phyloP scores from a whole-genome alignment of 2,329 filamentous ascomycete genomes.

The Cladosporium sp. region DNA sequence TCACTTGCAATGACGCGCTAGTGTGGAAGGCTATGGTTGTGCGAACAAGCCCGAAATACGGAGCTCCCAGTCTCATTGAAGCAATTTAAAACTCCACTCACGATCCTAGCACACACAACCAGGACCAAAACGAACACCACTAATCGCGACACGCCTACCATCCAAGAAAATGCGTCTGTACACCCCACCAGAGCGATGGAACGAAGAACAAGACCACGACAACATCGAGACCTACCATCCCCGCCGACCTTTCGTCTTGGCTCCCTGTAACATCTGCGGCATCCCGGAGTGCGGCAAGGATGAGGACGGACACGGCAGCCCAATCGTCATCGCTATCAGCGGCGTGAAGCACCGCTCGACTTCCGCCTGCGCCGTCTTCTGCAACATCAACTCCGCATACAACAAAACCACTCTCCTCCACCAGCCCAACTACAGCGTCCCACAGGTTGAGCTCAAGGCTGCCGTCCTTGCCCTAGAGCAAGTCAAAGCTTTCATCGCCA shows the following conservation, averaged over 20 bases:
- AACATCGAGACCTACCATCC: neutral
- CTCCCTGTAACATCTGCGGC: neutral
- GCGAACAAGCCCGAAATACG: neutral
- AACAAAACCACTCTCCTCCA: conserved; percentile 25
- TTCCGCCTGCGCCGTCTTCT: conserved; percentile 29
- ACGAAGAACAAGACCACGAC: neutral
- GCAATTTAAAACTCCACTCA: no score
- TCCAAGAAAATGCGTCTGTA: neutral
- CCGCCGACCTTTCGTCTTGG: neutral
- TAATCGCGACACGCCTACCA: no score
- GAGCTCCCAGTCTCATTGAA: neutral
- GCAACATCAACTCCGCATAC: conserved; percentile 2
- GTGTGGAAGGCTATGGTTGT: neutral
- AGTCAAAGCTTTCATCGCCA: conserved; percentile 22
- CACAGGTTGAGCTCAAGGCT: conserved; percentile 27
- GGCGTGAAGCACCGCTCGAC: conserved; percentile 27
- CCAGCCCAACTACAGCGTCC: no score
- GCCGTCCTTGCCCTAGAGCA: conserved; percentile 26
- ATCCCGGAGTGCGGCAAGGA: neutral
- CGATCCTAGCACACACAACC: no score
- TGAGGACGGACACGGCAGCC: conserved; percentile 29
- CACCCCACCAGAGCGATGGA: neutral
- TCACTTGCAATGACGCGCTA: neutral
- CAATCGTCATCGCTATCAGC: conserved; percentile 30
- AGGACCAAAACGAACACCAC: no score